Evolutionary conservation across 2,329 filamentous ascomycete species (phyloP), one percentile per base, ranked within the genome.

Genomic region (Epichloe uncinata): DNA sequence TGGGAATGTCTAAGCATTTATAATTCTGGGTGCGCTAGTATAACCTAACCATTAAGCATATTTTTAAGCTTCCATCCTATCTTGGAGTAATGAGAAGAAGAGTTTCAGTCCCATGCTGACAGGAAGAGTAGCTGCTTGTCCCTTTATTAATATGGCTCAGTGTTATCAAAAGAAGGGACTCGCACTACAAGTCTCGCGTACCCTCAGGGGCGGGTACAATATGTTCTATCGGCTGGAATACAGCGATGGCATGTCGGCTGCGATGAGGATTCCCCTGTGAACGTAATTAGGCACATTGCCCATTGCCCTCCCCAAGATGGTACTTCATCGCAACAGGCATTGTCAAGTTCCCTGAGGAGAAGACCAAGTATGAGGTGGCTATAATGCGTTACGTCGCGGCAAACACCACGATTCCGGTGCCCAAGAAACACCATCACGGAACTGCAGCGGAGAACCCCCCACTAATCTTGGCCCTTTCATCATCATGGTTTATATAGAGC

Each of bases 361-460:
- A 68, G 53, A 49, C 61, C 16, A 50, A 55, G 1, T 61, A 63
- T 48, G 64, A 70, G 54, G 65, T 62, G 12, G 63, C 62, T 1
- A 62, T 58, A 13, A 65, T 66, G 58, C 58, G 59, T n/a, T 65
- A 62, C 51, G 36, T 69, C 18, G 57, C 58, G 0, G 56, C 48
- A 0, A 54, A 66, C 1, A 69, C 64, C 2, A 62, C 58, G 1
- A 66, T 69, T 22, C 66, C 64, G 0, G 59, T 69, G 1, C 62
- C 65, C 1, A 42, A 60, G 2, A 52, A 67, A 18, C 61, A 63
- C 45, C 54, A 65, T 49, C 60, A 57, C 45, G 64, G 61, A 2
- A 60, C 52, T 5, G 59, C 57, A 3, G 56, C 52, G 2, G 61
- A 66, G 8, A 66, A 66, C 8, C 62, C 8, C 62, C 65, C 0